phyloP scores from a whole-genome alignment of 2,329 filamentous ascomycete species.

The Trichoderma hamatum region DNA sequence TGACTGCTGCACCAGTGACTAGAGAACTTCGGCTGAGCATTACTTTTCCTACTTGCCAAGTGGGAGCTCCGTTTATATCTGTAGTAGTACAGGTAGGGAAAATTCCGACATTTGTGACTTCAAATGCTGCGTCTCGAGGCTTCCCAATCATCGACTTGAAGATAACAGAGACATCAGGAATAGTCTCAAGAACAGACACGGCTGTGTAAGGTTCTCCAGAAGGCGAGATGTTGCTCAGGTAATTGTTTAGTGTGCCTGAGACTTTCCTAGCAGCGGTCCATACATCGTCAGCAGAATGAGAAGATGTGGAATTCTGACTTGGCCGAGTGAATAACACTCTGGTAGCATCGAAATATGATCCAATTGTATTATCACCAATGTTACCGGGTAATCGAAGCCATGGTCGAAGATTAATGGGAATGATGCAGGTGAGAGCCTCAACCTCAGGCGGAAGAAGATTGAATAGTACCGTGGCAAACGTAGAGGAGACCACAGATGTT shows the following conservation, averaged over 20 bases:
- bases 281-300: neutral
- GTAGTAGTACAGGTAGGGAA: conserved; percentile 32
- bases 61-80: neutral
- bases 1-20: conserved; percentile 43
- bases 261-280: neutral
- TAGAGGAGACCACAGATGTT: neutral
- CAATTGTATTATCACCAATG: neutral
- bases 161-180: conserved; percentile 43
- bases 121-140: conserved; percentile 42
- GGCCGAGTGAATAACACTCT: neutral
- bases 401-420: neutral
- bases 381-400: neutral
- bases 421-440: neutral
- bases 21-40: conserved; percentile 49
- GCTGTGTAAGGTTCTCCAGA: conserved; percentile 1
- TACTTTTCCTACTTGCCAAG: conserved; percentile 42
- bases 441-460: neutral
- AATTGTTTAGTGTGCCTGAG: neutral
- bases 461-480: neutral
- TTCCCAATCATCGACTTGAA: conserved; percentile 44
- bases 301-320: too few relatives aligned
- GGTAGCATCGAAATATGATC: neutral
- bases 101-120: conserved; percentile 51
- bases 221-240: neutral
- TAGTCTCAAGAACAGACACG: conserved; percentile 35